Base-by-base conservation (phyloP, 78 protist genomes). In the Tieghemostelium lacteum region DNA sequence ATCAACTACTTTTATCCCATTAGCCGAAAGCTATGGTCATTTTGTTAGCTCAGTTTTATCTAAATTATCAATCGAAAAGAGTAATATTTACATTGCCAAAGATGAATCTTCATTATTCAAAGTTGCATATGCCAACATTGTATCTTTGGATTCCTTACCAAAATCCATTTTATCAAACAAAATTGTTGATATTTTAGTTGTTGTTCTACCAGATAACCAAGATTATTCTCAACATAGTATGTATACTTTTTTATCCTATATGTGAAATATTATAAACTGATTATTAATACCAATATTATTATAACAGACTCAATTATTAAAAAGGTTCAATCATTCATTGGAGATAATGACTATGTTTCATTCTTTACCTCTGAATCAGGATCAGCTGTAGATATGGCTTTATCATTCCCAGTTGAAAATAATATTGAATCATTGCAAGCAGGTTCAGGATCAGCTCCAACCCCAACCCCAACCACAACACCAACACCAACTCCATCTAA, bases 301-400 rank as follows among this genome's bases (percentile, higher is more conserved):
- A n/a, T 3, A 61, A 26, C 3, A n/a, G 87, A 62, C 31, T 4
- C 16, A 39, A 49, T 29, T 40, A 63, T 77, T 29, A 65, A 49
- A 28, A 12, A 77, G 31, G 37, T 77, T 36, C 50, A 71, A 60
- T 65, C 71, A 31, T 26, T 57, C 6, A 40, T 57, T 57, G 83
- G 26, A 33, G 49, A 75, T n/a, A 29, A 62, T 2, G 28, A 69
- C 1, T 45, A 22, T 10, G 91, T 69, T 16, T 60, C 76, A 20
- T 69, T 83, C 91, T 83, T 83, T 28, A 69, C 91, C 24, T 54
- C 71, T 83, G 91, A 71, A 31, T 54, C 61, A 45, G 73, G 61
- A 17, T 60, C 75, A 2, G 67, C 63, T 42, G 29, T 69, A 19
- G 70, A 57, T 16, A 17, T 69, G 45, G 2, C 75, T 12, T 29